Base-by-base conservation (phyloP, 371 early-diverging fungal genomes). In the Zychaea mexicana region DNA sequence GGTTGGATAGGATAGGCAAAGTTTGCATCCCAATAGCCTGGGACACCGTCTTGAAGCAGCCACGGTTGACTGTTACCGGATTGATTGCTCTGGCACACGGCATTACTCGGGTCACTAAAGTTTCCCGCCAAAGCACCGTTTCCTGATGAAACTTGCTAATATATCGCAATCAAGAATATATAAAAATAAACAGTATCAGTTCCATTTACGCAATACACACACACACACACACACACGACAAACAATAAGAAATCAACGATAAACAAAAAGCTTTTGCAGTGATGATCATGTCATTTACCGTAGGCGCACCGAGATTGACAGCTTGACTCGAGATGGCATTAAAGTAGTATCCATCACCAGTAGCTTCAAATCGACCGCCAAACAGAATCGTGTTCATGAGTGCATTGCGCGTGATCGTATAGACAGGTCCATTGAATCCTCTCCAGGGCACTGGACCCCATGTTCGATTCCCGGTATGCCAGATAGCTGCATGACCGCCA, bases 21-120 rank as follows among this genome's bases (percentile, higher is more conserved):
- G 52, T 76, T 67, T 27, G 84, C 86, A 38, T 89, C 76, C 86
- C 88, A 89, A 63, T 83, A 90, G 13, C 93, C 93, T 15, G 91
- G 86, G n/a, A 85, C 82, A 61, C 78, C 78, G 64, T 89, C 83
- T 68, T 82, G 86, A 69, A 93, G 65, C 22, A 92, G 71, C 92
- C 92, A 92, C 3, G 72, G 60, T 3, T 74, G 26, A 0, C 54
- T 60, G 10, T 61, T 9, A 12, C 76, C 71, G 39, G 39, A 60
- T 27, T 55, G 32, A 57, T 65, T 58, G 60, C 52, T 60, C 33
- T 47, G 54, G 22, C 82, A 82, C n/a, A 76, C 47, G 9, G 78
- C 68, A 32, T 61, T 73, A 21, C 46, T 39, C 19, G 82, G 82
- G 54, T 79, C 55, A 32, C 70, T 64, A 33, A 60, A 52, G 36